Evolutionary conservation across 106 monocot genomes (phyloP), one percentile per base, ranked within the genome.

Genomic region (Dioscorea dumetorum): DNA sequence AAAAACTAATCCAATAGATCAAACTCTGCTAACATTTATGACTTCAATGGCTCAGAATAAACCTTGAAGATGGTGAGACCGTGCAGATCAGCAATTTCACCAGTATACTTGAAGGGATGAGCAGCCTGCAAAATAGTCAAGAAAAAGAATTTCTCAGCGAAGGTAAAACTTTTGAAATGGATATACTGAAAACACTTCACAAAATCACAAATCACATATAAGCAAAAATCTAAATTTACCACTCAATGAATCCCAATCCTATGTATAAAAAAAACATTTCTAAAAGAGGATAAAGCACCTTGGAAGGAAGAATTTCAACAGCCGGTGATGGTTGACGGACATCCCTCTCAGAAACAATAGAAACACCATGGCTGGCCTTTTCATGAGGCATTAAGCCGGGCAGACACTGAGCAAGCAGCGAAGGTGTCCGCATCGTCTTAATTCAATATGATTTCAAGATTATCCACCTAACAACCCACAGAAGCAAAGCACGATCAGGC

Each of bases 21-120:
- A 41, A 8, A 8, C 41, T 8, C 41, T 8, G 41, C 10, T 41
- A 41, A 8, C 41, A 41, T 8, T 28, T 28, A 41, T 41, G 41
- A 41, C 41, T 41, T 41, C 41, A 41, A 8, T 41, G 41, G 6
- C 10, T 41, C 41, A 41, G 5, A 6, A 41, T 41, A 41, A 70
- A 94, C 94, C 90, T 90, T 94, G 59, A 87, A 87, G 53, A 94
- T 80, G 41, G 82, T 84, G 31, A 90, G 73, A 66, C 87, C 88
- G 59, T 95, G 88, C 61, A 95, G 72, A 70, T 88, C 94, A 77
- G 82, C 83, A 77, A 85, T 95, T 71, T 91, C 95, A 24, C 88
- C 95, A 70, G 83, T 85, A 78, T 91, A 95, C 76, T 87, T 94
- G 64, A 80, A 87, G 12, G 85, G 84, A 67, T 90, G 84, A 66